Conservation (phyloP, 2,329 filamentous ascomycete genomes). For the Verticillium albo-atrum region DNA sequence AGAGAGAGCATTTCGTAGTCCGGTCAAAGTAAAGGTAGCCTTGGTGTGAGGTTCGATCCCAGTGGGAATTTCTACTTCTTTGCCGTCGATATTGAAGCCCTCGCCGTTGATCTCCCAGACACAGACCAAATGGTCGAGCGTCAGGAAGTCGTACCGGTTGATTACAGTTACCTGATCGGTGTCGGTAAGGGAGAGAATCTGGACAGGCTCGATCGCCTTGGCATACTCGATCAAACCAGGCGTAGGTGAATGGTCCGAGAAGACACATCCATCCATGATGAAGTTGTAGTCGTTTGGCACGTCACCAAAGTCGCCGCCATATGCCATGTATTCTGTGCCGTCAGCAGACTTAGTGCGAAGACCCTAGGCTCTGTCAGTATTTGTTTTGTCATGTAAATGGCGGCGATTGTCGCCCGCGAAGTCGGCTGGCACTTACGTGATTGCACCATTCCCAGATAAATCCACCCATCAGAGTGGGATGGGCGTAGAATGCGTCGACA, state of each 20-base stretch:
- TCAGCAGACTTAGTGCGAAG: conserved; percentile 36
- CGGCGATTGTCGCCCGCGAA: conserved; percentile 17
- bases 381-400: conserved; percentile 7
- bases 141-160: conserved; percentile 51
- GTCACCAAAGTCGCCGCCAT: conserved; percentile 59
- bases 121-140: conserved; percentile 42
- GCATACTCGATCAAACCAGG: conserved; percentile 51
- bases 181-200: conserved; percentile 37
- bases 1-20: neutral
- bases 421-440: conserved; percentile 31
- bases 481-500: conserved; percentile 58
- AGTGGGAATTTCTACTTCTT: neutral
- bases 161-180: conserved; percentile 33
- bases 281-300: conserved; percentile 56
- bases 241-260: conserved; percentile 42
- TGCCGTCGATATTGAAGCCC: neutral
- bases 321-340: conserved; percentile 45
- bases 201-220: conserved; percentile 55
- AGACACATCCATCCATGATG: conserved; percentile 50
- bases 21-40: neutral
- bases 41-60: neutral
- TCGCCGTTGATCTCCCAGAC: conserved; percentile 28
- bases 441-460: conserved; percentile 63
- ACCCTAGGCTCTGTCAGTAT: conserved; percentile 17
- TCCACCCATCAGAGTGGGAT: conserved; percentile 49